A percentile compares a stretch with the other conserved stretches of the same genome.
Conservation (phyloP, 495 filamentous ascomycete genomes). For the Lasiosphaeris hirsuta region DNA sequence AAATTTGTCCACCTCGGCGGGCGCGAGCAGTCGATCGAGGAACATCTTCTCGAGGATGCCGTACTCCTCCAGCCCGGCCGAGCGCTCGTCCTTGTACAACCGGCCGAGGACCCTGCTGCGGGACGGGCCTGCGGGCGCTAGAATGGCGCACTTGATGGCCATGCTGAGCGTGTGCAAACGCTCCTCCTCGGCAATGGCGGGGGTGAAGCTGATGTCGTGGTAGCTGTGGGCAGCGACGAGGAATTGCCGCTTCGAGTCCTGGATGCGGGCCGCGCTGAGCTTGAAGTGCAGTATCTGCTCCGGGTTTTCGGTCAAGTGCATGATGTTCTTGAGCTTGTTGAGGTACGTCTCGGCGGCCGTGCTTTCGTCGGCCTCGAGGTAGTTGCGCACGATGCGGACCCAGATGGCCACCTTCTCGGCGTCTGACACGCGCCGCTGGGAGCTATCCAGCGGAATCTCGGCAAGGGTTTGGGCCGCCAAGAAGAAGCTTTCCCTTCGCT, state of each 20-base stretch:
- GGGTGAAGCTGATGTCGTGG: conserved; percentile 73
- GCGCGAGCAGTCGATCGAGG: conserved; percentile 76
- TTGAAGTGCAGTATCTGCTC: conserved; percentile 78
- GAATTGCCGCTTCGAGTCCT: conserved; percentile 86
- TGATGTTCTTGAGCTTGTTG: conserved; percentile 88
- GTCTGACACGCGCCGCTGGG: conserved; percentile 76
- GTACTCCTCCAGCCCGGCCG: conserved; percentile 71
- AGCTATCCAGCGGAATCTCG: conserved; percentile 82
- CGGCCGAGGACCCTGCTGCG: conserved; percentile 74
- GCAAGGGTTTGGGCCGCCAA: conserved; percentile 73
- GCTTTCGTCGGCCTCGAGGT: conserved; percentile 91
- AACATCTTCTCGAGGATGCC: conserved; percentile 97
- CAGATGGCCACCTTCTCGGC: conserved; percentile 76
- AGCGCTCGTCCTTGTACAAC: conserved; percentile 92
- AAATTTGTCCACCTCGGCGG: conserved; percentile 81
- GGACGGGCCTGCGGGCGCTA: conserved; percentile 85
- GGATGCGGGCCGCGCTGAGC: conserved; percentile 86
- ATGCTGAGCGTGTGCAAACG: conserved; percentile 77
- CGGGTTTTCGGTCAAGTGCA: conserved; percentile 70
- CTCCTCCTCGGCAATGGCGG: conserved; percentile 75
- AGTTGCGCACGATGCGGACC: conserved; percentile 92
- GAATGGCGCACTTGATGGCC: conserved; percentile 91
- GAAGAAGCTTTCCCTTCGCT: conserved; percentile 73
- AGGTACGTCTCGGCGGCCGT: conserved; percentile 79
- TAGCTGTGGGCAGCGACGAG: conserved; percentile 86